Percentiles rank a stretch among this genome's conserved stretches.
Evolutionary conservation across 345 rosid genomes (phyloP).

Genomic region (Microcos paniculata): DNA sequence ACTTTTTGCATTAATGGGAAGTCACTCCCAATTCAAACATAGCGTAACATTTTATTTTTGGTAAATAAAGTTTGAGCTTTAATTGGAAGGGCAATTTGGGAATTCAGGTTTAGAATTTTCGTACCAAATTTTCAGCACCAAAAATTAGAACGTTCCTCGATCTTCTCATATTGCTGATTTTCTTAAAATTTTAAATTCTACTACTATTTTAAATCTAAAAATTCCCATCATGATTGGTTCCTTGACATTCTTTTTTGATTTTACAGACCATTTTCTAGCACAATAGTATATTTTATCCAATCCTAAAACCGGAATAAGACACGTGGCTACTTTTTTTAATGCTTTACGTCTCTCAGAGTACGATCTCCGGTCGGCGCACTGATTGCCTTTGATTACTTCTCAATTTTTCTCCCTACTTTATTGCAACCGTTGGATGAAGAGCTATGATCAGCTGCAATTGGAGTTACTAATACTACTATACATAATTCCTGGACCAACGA

Average conservation of each 20-base stretch:
- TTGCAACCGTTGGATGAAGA: constrained; percentile 11
- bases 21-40: too few relatives aligned
- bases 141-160: constrained; percentile 40
- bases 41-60: too few relatives aligned
- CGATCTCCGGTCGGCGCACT: not conserved
- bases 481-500: not conserved
- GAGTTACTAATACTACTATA: too few relatives aligned
- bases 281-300: too few relatives aligned
- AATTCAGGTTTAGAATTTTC: not conserved
- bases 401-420: not conserved
- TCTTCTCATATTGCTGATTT: not conserved
- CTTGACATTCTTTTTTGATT: not conserved
- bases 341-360: not conserved
- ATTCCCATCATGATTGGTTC: not conserved
- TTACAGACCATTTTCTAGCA: not conserved
- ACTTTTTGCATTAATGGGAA: too few relatives aligned
- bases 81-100: constrained; percentile 2
- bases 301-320: not conserved
- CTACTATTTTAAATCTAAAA: not conserved
- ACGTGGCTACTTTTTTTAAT: not conserved
- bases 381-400: not conserved
- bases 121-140: not conserved
- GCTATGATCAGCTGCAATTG: not conserved
- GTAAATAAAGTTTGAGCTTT: too few relatives aligned
- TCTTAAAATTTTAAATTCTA: not conserved